Base-by-base conservation (phyloP, 139 green algal species). In the Coelastrella sp. region DNA sequence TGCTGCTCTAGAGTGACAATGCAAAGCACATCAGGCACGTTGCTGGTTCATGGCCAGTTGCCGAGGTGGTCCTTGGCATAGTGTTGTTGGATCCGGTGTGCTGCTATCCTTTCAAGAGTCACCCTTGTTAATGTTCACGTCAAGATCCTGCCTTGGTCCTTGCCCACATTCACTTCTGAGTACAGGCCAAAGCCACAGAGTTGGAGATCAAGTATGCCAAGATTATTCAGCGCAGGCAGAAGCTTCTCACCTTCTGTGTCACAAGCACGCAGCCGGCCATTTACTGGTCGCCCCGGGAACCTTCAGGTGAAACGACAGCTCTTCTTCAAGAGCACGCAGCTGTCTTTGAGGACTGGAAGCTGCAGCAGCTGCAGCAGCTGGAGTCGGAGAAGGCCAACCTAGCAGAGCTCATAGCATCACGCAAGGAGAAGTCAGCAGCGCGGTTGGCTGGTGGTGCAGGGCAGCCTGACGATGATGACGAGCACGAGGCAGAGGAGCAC, bases 351-450 rank as follows among this genome's bases (percentile, higher is more conserved):
- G 60, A 60, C 0, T 90, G 86, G 86, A 83, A 74, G 86, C 58
- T 19, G 86, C 59, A 85, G 86, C 86, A 90, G 86, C 74, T 90
- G 86, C 58, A 90, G 75, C 75, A 84, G 86, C 25, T 90, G 25
- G 86, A 90, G 11, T 27, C 60, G 20, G 75, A 90, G 1, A 84
- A 78, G 60, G 35, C 22, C 11, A 15, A 84, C 59, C 75, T 90
- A 0, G 73, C 65, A 20, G 60, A 58, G 75, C 17, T 19, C 9
- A 65, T 78, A 73, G 86, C 86, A 25, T 58, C 25, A 1, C 73
- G 68, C 59, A 78, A 60, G 58, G 74, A 70, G 57, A 61, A 60
- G 8, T 56, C 61, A 59, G 75, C 86, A 49, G 66, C 57, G 0
- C 22, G 70, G 6, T 6, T 25, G 24, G 10, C 17, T 11, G 19